A percentile compares a stretch with the other conserved stretches of the same genome.
Conservation (phyloP, 148 eudicot species). For the Fagopyrum tataricum region DNA sequence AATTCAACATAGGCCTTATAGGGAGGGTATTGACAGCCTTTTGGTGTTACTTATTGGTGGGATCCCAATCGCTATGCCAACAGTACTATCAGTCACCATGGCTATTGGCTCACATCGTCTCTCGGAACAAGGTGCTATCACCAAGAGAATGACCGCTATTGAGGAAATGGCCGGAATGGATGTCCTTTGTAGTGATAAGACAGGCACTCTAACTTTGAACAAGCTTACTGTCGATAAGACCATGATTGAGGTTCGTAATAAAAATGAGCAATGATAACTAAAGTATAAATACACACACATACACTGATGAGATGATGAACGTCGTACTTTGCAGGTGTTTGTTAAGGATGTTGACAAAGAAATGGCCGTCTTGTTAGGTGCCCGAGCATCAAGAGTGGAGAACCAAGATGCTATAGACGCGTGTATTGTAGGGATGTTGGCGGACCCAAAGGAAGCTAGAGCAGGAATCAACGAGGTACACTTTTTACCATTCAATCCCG, state of each 20-base stretch:
- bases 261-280: no score
- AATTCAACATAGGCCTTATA: slow-evolving; percentile 28
- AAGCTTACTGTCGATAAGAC: slow-evolving; percentile 33
- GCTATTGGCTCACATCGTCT: slow-evolving; percentile 47
- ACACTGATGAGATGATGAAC: no score
- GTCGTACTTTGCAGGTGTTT: slow-evolving; percentile 10
- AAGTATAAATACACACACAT: no score
- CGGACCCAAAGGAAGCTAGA: slow-evolving; percentile 43
- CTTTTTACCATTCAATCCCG: slow-evolving; percentile 42
- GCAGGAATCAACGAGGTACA: slow-evolving; percentile 37
- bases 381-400: slow-evolving; percentile 35
- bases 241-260: slow-evolving; percentile 19
- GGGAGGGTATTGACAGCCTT: slow-evolving; percentile 36
- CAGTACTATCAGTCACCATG: slow-evolving; percentile 39
- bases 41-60: slow-evolving; percentile 44
- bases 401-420: slow-evolving; percentile 49
- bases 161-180: slow-evolving; percentile 49
- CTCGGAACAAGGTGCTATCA: slow-evolving; percentile 45
- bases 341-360: slow-evolving; percentile 29
- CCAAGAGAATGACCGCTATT: slow-evolving; percentile 47
- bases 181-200: slow-evolving; percentile 47
- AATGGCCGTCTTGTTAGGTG: slow-evolving; percentile 29
- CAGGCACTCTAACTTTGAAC: slow-evolving; percentile 40
- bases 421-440: slow-evolving; percentile 39
- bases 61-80: slow-evolving; percentile 44